A percentile compares a stretch with the other conserved stretches of the same genome.
Conservation (phyloP, 805 yeast genomes). For the Pichia gijzeniarum region DNA sequence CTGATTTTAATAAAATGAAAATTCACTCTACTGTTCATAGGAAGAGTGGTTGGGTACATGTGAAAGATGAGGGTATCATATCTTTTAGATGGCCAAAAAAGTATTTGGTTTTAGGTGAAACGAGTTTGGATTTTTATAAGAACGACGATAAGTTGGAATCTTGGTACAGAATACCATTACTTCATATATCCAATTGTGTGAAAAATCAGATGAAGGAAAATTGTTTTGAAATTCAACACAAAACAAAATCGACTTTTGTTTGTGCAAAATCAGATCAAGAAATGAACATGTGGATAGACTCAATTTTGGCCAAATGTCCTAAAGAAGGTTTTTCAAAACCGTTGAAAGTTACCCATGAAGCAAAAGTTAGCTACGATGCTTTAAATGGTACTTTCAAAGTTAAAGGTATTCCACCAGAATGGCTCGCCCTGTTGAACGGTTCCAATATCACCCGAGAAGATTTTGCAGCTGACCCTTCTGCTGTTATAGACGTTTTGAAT, state of each 20-base stretch:
- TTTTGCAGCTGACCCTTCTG: conserved; percentile 57
- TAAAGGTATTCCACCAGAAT: conserved; percentile 46
- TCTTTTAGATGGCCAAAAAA: conserved; percentile 91
- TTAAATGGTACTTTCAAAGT: conserved; percentile 55
- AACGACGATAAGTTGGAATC: conserved; percentile 49
- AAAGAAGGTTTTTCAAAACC: conserved; percentile 73
- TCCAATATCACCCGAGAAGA: conserved; percentile 57
- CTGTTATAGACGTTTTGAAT: conserved; percentile 55
- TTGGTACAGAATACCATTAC: conserved; percentile 46
- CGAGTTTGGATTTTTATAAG: conserved; percentile 68
- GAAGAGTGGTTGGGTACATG: conserved; percentile 79
- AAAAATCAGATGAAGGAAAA: conserved; percentile 68
- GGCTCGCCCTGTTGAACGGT: conserved; percentile 50
- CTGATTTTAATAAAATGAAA: conserved; percentile 13
- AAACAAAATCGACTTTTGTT: conserved; percentile 61
- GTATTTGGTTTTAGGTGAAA: conserved; percentile 70
- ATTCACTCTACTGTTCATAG: conserved; percentile 32
- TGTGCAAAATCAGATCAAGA: conserved; percentile 76
- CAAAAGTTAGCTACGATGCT: conserved; percentile 83
- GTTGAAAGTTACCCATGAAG: conserved; percentile 89
- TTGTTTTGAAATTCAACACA: conserved; percentile 72
- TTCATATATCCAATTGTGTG: conserved; percentile 55
- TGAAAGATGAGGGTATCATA: conserved; percentile 87
- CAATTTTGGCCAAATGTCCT: conserved; percentile 73
- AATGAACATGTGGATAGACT: conserved; percentile 84